phyloP scores from a whole-genome alignment of 192 early-diverging fungal species.

The Thamnidium elegans region DNA sequence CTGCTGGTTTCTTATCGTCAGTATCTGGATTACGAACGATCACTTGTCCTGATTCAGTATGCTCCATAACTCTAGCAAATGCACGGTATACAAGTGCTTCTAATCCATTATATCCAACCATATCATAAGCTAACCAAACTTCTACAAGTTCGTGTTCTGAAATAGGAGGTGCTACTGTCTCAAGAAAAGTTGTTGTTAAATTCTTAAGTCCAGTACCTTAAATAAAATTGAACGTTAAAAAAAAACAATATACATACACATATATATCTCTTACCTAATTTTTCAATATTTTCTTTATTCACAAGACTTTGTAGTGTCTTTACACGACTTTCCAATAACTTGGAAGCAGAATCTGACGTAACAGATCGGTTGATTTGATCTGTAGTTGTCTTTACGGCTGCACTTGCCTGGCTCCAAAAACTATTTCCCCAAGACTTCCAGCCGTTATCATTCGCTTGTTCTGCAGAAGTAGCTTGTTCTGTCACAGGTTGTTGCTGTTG shows the following conservation, averaged over 20 bases:
- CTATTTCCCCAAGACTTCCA: conserved; percentile 48
- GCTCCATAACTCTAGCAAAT: conserved; percentile 57
- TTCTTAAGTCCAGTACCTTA: conserved; percentile 50
- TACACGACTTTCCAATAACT: conserved; percentile 47
- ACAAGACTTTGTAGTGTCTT: conserved; percentile 44
- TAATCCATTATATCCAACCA: conserved; percentile 54
- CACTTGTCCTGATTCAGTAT: conserved; percentile 58
- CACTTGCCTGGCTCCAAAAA: conserved; percentile 50
- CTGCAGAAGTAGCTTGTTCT: not conserved
- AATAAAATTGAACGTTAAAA: not conserved
- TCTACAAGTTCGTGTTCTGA: conserved; percentile 60
- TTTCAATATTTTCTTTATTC: conserved; percentile 57
- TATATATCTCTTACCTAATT: conserved; percentile 42
- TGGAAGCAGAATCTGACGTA: conserved; percentile 44
- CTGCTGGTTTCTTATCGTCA: conserved; percentile 20
- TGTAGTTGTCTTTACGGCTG: conserved; percentile 56
- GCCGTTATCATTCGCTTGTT: not conserved
- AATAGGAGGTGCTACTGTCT: conserved; percentile 59
- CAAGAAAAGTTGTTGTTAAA: conserved; percentile 47
- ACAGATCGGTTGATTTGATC: conserved; percentile 53
- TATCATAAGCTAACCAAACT: conserved; percentile 55
- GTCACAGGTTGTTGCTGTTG: not conserved
- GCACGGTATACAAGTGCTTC: conserved; percentile 52
- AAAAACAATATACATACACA: not conserved
- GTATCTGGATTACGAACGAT: conserved; percentile 47